Evolutionary conservation across 2,329 filamentous ascomycete species (phyloP).

Genomic region (Talaromyces amestolkiae): DNA sequence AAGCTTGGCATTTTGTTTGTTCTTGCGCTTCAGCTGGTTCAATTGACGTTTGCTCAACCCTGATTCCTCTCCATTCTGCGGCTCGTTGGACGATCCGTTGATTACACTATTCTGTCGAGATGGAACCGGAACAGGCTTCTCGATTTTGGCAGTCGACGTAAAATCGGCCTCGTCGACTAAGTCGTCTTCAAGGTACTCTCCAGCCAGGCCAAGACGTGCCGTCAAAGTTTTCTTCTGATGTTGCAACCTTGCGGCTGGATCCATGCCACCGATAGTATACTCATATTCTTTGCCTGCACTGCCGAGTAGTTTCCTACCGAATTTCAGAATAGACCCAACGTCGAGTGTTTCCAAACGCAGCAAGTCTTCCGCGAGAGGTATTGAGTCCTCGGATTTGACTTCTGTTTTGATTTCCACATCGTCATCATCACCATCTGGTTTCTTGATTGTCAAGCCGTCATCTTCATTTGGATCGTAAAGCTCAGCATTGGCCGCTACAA

Average conservation of each 20-base stretch:
- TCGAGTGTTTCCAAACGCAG: slow-evolving; percentile 74
- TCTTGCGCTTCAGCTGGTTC: slow-evolving; percentile 90
- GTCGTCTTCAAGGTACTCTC: slow-evolving; percentile 81
- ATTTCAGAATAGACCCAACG: slow-evolving; percentile 73
- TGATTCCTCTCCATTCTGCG: slow-evolving; percentile 60
- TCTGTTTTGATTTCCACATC: slow-evolving; percentile 40
- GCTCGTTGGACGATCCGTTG: slow-evolving; percentile 48
- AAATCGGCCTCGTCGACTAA: slow-evolving; percentile 66
- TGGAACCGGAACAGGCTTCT: slow-evolving; percentile 48
- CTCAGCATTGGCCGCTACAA: slow-evolving; percentile 86
- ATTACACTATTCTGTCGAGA: slow-evolving; percentile 46
- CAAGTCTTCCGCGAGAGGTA: slow-evolving; percentile 54
- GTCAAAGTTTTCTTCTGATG: slow-evolving; percentile 87
- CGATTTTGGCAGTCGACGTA: slow-evolving; percentile 50
- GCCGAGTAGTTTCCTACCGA: slow-evolving; percentile 79
- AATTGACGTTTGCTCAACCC: slow-evolving; percentile 87
- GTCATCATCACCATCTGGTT: slow-evolving; percentile 52
- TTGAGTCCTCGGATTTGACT: slow-evolving; percentile 24
- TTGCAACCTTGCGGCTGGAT: slow-evolving; percentile 73
- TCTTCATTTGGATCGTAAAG: slow-evolving; percentile 82
- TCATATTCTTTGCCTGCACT: slow-evolving; percentile 80
- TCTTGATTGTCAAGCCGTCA: slow-evolving; percentile 53
- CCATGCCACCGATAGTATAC: slow-evolving; percentile 75
- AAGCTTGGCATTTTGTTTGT: slow-evolving; percentile 84
- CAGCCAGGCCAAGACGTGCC: slow-evolving; percentile 77